Evolutionary conservation across 192 early-diverging fungal species (phyloP), one percentile per base, ranked within the genome.

Genomic region (Haplosporangium gracile): DNA sequence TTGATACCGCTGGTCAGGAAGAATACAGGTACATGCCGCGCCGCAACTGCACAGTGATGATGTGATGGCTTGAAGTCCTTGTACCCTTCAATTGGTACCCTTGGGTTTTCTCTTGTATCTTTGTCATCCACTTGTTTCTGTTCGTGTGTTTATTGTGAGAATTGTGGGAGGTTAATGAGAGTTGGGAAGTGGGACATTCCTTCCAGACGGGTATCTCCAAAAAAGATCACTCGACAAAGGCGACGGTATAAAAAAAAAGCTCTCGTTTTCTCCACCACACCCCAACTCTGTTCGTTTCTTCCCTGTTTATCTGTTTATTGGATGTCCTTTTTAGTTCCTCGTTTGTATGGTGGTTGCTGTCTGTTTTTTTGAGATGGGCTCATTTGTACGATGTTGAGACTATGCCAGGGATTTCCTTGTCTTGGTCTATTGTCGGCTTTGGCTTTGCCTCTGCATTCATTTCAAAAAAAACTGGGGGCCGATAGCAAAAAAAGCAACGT

Each of bases 1-100:
- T 99, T 65, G 98, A 99, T 88, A 99, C 97, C 10, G 97, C 97
- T 22, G 98, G 98, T 36, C 98, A 99, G 84, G 97, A 98, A 82
- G 97, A 98, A 88, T 98, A 97, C 91, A 97, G 92, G 92, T 95
- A 89, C 81, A 57, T 8, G 15, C 7, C 16, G 22, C 75, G 43
- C 43, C 49, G 49, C 47, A 11, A 15, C 29, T 32, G 11, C n/a
- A 51, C 11, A 11, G 32, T 29, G 3, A 11, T 29, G 60, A 65
- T 65, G 29, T 29, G 60, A 65, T 65, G 57, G 69, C 63, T 75
- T 82, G 32, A 63, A 36, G 10, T 38, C 18, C 29, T 39, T 70
- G 36, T 71, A 42, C 39, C 34, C 22, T 36, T 42, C 36, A 22
- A 24, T 7, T 71, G 4, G 36, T 42, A 60, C 36, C 45, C 80